Conservation (phyloP, 371 early-diverging fungal species). For the Dichotomocladium elegans region DNA sequence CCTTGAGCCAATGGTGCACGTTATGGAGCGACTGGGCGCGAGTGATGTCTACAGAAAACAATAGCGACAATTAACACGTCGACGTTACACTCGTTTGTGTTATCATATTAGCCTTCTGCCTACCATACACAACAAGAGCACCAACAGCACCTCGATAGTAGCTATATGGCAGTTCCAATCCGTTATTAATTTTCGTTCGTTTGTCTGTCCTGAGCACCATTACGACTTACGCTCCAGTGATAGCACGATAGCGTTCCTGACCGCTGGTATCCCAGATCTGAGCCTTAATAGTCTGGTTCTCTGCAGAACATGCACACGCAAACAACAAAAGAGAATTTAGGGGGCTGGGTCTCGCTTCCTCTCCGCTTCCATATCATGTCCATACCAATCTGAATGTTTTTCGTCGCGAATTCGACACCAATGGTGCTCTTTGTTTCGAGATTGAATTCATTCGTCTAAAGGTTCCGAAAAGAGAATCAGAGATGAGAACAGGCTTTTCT, state of each 20-base stretch:
- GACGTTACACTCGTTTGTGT: not conserved
- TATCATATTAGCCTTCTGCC: not conserved
- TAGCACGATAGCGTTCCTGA: constrained; percentile 79
- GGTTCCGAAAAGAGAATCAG: not conserved
- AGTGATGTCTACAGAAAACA: constrained; percentile 76
- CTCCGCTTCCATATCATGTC: too few species aligned
- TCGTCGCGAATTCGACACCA: constrained; percentile 94
- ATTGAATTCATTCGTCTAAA: constrained; percentile 90
- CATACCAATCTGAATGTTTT: constrained; percentile 30
- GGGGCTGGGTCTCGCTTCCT: too few species aligned
- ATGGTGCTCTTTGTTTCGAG: constrained; percentile 98
- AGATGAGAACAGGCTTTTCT: not conserved
- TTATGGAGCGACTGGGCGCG: constrained; percentile 94
- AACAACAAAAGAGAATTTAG: not conserved
- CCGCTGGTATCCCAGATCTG: constrained; percentile 94
- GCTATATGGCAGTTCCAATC: constrained; percentile 3
- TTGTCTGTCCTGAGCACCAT: not conserved
- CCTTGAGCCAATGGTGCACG: constrained; percentile 94
- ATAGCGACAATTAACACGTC: too few species aligned
- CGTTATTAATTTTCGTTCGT: not conserved
- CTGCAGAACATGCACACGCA: constrained; percentile 4
- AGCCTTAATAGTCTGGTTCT: constrained; percentile 59
- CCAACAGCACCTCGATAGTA: constrained; percentile 43
- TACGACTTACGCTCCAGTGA: constrained; percentile 59
- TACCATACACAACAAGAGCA: constrained; percentile 38